phyloP scores from a whole-genome alignment of 2,329 filamentous ascomycete species.

The Talaromyces amestolkiae region DNA sequence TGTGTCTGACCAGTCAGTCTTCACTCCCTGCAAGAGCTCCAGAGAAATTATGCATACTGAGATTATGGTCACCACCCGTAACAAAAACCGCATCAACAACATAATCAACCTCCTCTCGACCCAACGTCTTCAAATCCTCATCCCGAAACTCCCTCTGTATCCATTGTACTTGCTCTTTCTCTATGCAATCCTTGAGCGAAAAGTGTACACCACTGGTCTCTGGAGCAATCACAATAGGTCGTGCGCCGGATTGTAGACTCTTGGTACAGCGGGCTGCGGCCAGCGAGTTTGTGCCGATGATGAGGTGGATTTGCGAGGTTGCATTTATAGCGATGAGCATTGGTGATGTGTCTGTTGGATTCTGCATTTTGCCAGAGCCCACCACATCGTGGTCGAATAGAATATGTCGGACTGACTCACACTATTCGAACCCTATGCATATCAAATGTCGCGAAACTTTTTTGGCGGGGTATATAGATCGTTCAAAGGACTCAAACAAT shows the following conservation, averaged over 20 bases:
- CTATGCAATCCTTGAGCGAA: slow-evolving; percentile 49
- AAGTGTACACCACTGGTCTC: slow-evolving; percentile 60
- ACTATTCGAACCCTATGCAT: background rate
- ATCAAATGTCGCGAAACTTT: background rate
- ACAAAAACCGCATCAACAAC: slow-evolving; percentile 94
- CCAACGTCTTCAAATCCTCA: slow-evolving; percentile 68
- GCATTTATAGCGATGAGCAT: slow-evolving; percentile 43
- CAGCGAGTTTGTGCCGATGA: slow-evolving; percentile 81
- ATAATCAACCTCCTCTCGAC: slow-evolving; percentile 71
- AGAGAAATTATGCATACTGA: slow-evolving; percentile 37
- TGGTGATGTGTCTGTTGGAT: slow-evolving; percentile 21
- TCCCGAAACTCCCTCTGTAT: slow-evolving; percentile 60
- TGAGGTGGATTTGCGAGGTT: slow-evolving; percentile 64
- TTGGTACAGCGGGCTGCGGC: slow-evolving; percentile 80
- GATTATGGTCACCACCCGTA: slow-evolving; percentile 56
- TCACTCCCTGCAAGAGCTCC: background rate
- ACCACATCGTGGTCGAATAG: background rate
- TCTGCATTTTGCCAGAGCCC: background rate
- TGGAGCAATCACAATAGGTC: slow-evolving; percentile 73
- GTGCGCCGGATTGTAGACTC: slow-evolving; percentile 77
- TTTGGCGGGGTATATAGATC: background rate
- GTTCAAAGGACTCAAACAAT: background rate
- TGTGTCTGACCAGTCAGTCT: slow-evolving; percentile 46
- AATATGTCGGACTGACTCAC: background rate
- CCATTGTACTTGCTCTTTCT: slow-evolving; percentile 43